Base-by-base conservation (phyloP, 2,329 filamentous ascomycete species). In the Arthrinium puccinioides region DNA sequence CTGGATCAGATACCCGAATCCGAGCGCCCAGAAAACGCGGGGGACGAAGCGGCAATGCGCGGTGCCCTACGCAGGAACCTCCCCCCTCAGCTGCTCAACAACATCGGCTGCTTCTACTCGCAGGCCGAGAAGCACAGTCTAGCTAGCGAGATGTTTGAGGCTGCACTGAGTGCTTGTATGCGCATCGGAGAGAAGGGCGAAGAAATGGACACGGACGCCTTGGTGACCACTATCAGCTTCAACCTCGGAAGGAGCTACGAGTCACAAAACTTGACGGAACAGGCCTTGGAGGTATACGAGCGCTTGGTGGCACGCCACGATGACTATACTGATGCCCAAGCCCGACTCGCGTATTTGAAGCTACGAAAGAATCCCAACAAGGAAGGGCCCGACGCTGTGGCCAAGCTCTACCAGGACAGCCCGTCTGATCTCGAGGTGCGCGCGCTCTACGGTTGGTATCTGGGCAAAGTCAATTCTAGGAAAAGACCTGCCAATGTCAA, bases 171-270 rank as follows among this genome's bases (percentile, higher is more conserved):
- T 44, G 87, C 90, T 13, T 96, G 89, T 54, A 80, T 94, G 50
- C 84, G 84, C 50, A 82, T 87, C 44, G 79, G 80, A 32, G 82
- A 87, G 51, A 82, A 79, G 50, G 83, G 88, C 28, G 75, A 82
- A 36, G 76, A 78, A 2, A 74, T 82, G 44, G 92, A 97, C 55
- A 89, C 83, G 0, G 92, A 98, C 61, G 87, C 88, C 11, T 71
- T 98, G 5, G 83, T 97, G 19, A 95, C 90, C 1, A 95, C 89
- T 3, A 94, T 98, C 57, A 95, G 87, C 57, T 98, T 92, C 72
- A 98, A 97, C 53, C 77, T 98, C 27, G 92, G 85, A 20, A 79
- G 92, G 40, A 94, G 88, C 40, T 96, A 96, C 52, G 92, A 98
- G 65, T 82, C 86, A 1, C 81, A 86, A 37, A 82, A 84, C 24